A percentile compares a stretch with the other conserved stretches of the same genome.
These are phyloP conservation scores for Tolypocladium nubicola DNA, from an alignment of 2,329 filamentous ascomycete species.

Conservation along the genomic window DNA sequence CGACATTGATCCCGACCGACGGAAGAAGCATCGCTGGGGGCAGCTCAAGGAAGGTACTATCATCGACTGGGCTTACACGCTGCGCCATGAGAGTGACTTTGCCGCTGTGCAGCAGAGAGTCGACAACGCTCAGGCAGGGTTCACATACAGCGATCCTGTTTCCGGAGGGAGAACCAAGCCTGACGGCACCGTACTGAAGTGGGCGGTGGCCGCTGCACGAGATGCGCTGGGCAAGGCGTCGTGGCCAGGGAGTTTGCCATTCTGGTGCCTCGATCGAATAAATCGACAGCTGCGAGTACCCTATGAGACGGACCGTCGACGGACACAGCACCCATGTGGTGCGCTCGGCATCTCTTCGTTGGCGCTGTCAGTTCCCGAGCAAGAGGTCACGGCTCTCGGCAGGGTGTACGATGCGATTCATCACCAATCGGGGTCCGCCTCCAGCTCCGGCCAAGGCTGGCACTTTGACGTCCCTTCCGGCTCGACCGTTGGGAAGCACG, in stretches of 20 bases:
- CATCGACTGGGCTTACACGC: constrained; percentile 52
- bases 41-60: constrained; percentile 33
- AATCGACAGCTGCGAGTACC: constrained; percentile 45
- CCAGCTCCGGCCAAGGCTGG: neutral
- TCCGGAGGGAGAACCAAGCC: constrained; percentile 42
- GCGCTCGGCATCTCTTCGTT: constrained; percentile 39
- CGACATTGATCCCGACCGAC: constrained; percentile 24
- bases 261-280: constrained; percentile 57
- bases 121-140: constrained; percentile 15
- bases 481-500: constrained; percentile 3
- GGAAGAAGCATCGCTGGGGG: constrained; percentile 48
- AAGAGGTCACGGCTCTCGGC: constrained; percentile 8
- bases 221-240: constrained; percentile 11
- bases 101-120: constrained; percentile 25
- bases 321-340: constrained; percentile 36
- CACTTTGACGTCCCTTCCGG: constrained; percentile 6
- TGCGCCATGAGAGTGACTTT: constrained; percentile 24
- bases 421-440: neutral
- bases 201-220: constrained; percentile 41
- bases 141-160: constrained; percentile 36
- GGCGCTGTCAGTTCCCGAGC: constrained; percentile 20
- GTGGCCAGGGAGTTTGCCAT: constrained; percentile 43
- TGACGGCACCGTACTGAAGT: constrained; percentile 46
- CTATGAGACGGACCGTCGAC: constrained; percentile 11
- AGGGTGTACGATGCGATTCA: constrained; percentile 19